Evolutionary conservation across 257 asterid species (phyloP).

Genomic region (Salvia miltiorrhiza): DNA sequence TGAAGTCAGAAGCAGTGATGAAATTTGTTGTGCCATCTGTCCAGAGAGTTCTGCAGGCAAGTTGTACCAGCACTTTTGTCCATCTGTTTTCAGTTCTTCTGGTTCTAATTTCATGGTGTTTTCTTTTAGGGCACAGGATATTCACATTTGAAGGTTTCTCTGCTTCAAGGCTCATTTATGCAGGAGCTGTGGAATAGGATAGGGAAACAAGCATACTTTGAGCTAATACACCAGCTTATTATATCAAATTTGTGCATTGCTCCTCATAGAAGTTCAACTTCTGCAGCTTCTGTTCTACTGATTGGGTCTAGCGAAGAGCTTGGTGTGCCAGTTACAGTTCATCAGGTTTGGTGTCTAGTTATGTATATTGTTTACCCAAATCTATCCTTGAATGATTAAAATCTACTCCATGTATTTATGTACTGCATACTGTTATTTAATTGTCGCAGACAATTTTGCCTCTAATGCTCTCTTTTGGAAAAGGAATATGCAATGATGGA

Average conservation of each 20-base stretch:
- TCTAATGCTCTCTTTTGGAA: slow-evolving; percentile 84
- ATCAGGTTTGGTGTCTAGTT: slow-evolving; percentile 57
- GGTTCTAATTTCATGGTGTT: slow-evolving; percentile 23
- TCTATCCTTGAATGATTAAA: neutral
- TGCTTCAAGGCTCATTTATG: slow-evolving; percentile 98
- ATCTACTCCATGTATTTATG: neutral
- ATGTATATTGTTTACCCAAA: slow-evolving; percentile 8
- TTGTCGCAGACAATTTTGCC: slow-evolving; percentile 80
- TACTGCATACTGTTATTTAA: slow-evolving; percentile 12
- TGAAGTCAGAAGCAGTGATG: slow-evolving; percentile 62
- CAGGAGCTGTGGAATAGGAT: slow-evolving; percentile 78
- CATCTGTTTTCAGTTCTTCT: slow-evolving; percentile 4
- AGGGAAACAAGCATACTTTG: slow-evolving; percentile 83
- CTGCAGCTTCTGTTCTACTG: slow-evolving; percentile 88
- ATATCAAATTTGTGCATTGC: slow-evolving; percentile 71
- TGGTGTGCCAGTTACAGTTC: slow-evolving; percentile 88
- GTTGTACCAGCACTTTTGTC: slow-evolving; percentile 23
- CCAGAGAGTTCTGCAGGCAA: slow-evolving; percentile 89
- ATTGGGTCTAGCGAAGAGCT: slow-evolving; percentile 96
- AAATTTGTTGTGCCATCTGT: slow-evolving; percentile 65
- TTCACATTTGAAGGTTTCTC: slow-evolving; percentile 92
- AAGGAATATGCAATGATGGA: slow-evolving; percentile 89
- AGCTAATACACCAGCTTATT: slow-evolving; percentile 73
- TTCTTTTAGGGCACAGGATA: slow-evolving; percentile 67
- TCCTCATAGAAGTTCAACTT: slow-evolving; percentile 69